phyloP scores from a whole-genome alignment of 768 basidiomycete genomes.

The Collybiopsis luxurians region DNA sequence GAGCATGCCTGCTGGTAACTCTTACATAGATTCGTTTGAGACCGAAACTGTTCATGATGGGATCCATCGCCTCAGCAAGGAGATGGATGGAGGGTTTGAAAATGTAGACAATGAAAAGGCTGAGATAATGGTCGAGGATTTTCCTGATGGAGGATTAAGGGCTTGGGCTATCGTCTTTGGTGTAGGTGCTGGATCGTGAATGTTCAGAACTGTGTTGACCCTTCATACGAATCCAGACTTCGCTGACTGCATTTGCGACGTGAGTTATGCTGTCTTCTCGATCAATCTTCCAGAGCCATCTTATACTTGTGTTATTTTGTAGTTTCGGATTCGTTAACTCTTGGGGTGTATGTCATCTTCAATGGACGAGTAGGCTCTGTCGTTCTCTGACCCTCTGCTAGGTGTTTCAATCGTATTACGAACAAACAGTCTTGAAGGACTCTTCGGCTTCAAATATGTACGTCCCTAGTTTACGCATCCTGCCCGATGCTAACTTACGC shows the following conservation, averaged over 20 bases:
- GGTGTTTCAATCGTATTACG: conserved; percentile 21
- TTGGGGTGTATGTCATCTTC: conserved; percentile 36
- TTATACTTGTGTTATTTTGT: not conserved
- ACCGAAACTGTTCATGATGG: not conserved
- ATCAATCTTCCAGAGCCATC: not conserved
- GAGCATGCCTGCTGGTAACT: not conserved
- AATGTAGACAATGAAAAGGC: not conserved
- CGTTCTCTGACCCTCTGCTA: conserved; percentile 10
- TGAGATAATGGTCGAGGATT: conserved; percentile 9
- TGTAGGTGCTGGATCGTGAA: conserved; percentile 16
- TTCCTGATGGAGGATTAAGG: conserved; percentile 38
- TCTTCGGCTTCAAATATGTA: conserved; percentile 5
- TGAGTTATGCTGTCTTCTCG: not conserved
- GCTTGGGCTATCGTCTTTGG: conserved; percentile 39
- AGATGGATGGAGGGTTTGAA: not conserved
- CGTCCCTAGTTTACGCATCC: too few relatives aligned
- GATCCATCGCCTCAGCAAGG: not conserved
- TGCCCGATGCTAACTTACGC: too few relatives aligned
- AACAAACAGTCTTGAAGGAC: not conserved
- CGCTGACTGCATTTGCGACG: not conserved
- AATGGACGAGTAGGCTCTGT: not conserved
- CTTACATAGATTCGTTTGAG: not conserved
- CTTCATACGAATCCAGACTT: not conserved
- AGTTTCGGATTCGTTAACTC: conserved; percentile 47
- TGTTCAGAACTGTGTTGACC: not conserved